Evolutionary conservation across 495 filamentous ascomycete genomes (phyloP), one percentile per base, ranked within the genome.

Genomic region (Hypoxylon fragiforme): DNA sequence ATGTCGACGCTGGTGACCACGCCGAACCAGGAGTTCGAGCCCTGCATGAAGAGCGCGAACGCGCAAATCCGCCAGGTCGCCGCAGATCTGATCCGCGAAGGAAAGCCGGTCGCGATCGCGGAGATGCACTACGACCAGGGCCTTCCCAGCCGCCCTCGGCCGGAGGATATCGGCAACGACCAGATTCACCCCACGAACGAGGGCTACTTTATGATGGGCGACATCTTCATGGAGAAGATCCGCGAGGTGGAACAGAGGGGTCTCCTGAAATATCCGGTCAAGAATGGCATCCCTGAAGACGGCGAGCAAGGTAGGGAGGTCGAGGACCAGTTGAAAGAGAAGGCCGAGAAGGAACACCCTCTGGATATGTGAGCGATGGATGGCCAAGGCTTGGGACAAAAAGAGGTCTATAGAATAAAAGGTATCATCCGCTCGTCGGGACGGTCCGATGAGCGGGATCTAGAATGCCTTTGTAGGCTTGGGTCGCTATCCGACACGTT

Each of bases 171-270:
- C 62, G 50, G 58, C 6, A 15, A 22, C 31, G 57, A 66, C 43
- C 36, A 52, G 2, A 54, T 60, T 11, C 76, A 78, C 51, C 77
- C 75, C 1, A 77, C 69, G 12, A 68, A 78, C 56, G 44, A 41
- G 11, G 74, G 74, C 1, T 80, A 80, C 48, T 46, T 59, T n/a
- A 71, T 73, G 65, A 77, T 79, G 74, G 77, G 73, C 9, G 57
- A 63, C 11, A 68, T 69, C 36, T 79, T 75, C 69, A 55, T 64
- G 24, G 50, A 68, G 61, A 69, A 57, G 16, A 70, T 77, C 34
- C 44, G 57, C 43, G 52, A 66, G 28, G 70, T 70, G 2, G 56
- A 65, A 24, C 20, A 39, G 5, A 67, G 66, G 42, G 73, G 70
- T 0, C 73, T 71, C 49, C 45, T 77, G 8, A 55, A 44, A 18